A percentile compares a stretch with the other conserved stretches of the same genome.
phyloP scores from a whole-genome alignment of 192 early-diverging fungal genomes.

The Pilobolus umbonatus region DNA sequence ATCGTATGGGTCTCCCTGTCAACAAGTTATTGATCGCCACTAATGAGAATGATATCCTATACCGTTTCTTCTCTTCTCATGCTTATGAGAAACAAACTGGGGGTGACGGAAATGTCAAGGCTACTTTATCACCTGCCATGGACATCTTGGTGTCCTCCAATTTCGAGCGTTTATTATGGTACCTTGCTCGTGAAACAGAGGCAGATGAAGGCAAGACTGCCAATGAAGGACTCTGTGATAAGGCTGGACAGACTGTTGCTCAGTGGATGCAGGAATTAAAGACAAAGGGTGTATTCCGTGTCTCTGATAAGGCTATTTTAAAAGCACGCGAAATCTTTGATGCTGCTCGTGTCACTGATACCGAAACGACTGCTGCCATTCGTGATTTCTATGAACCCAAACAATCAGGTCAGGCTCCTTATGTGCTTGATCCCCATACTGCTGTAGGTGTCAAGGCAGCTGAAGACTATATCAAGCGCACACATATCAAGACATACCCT shows the following conservation, averaged over 20 bases:
- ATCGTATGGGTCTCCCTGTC: constrained; percentile 88
- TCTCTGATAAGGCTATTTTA: constrained; percentile 53
- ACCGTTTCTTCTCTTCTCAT: constrained; percentile 88
- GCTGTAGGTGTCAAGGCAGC: constrained; percentile 90
- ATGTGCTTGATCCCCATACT: constrained; percentile 94
- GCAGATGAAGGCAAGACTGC: constrained; percentile 29
- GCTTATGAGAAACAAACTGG: constrained; percentile 73
- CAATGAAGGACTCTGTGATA: constrained; percentile 23
- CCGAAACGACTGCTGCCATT: constrained; percentile 75
- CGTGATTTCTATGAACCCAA: constrained; percentile 55
- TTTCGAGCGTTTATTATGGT: constrained; percentile 97
- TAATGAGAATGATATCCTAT: constrained; percentile 95
- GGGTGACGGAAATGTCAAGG: constrained; percentile 50
- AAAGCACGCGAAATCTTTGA: constrained; percentile 69
- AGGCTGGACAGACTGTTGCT: constrained; percentile 55
- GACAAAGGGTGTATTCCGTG: constrained; percentile 64
- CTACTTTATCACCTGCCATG: constrained; percentile 93
- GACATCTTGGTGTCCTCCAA: constrained; percentile 95
- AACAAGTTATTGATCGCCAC: constrained; percentile 84
- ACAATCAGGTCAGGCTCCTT: constrained; percentile 39
- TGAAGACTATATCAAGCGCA: constrained; percentile 41
- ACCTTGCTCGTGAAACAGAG: constrained; percentile 65
- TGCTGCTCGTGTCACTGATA: constrained; percentile 69
- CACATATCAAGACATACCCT: constrained; percentile 10
- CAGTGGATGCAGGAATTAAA: constrained; percentile 80